These are phyloP conservation scores for Candida succiphila DNA, from an alignment of 805 yeast species.

Conservation along the genomic window DNA sequence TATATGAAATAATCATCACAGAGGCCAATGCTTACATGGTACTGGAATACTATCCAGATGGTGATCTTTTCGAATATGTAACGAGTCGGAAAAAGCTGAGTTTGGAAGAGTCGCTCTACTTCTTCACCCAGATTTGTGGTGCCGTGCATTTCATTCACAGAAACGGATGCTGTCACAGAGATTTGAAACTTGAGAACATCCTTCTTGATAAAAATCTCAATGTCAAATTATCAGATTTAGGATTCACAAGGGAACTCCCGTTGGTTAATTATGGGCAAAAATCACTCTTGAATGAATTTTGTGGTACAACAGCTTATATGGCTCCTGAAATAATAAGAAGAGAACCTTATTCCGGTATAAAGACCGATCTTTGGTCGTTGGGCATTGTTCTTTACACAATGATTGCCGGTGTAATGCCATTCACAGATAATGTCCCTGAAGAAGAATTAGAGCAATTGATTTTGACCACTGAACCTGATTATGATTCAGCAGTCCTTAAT, in stretches of 20 bases:
- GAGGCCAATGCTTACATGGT: constrained; percentile 80
- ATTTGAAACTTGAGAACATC: constrained; percentile 74
- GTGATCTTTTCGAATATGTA: constrained; percentile 63
- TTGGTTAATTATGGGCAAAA: constrained; percentile 14
- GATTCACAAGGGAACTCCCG: constrained; percentile 74
- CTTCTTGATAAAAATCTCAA: constrained; percentile 45
- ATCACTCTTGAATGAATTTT: constrained; percentile 60
- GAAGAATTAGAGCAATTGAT: constrained; percentile 55
- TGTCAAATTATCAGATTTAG: constrained; percentile 84
- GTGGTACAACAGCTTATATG: constrained; percentile 95
- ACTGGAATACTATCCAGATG: constrained; percentile 81
- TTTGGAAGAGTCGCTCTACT: constrained; percentile 34
- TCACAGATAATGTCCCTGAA: constrained; percentile 60
- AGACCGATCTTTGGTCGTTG: constrained; percentile 84
- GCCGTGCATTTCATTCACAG: constrained; percentile 70
- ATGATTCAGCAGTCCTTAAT: constrained; percentile 25
- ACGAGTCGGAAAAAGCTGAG: constrained; percentile 42
- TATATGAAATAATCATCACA: constrained; percentile 79
- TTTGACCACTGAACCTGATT: constrained; percentile 54
- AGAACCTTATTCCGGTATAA: constrained; percentile 67
- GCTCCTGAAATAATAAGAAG: constrained; percentile 81
- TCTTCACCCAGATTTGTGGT: constrained; percentile 58
- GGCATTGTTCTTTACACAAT: constrained; percentile 85
- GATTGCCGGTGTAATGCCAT: constrained; percentile 83
- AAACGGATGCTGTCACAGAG: constrained; percentile 74